Percentiles rank a stretch among this genome's conserved stretches.
Evolutionary conservation across 2,329 filamentous ascomycete species (phyloP).

Genomic region (Neonectria sp.): DNA sequence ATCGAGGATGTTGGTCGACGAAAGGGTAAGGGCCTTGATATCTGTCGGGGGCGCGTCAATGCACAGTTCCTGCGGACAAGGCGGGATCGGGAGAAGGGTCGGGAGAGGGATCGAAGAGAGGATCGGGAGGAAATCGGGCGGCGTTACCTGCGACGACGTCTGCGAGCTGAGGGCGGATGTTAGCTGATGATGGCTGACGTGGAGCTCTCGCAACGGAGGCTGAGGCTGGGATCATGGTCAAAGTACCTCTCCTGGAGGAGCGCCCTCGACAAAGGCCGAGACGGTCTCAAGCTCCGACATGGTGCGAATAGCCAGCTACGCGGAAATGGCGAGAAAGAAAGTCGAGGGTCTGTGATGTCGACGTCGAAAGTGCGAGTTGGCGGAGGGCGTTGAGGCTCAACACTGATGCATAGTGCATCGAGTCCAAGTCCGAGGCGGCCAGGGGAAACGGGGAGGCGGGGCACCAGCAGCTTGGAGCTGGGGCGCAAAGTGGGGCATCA

Average conservation of each 20-base stretch:
- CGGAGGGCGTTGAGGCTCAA: slow-evolving; percentile 39
- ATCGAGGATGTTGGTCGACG: slow-evolving; percentile 76
- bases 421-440: slow-evolving; percentile 33
- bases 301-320: slow-evolving; percentile 31
- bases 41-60: slow-evolving; percentile 67
- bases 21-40: slow-evolving; percentile 87
- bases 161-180: slow-evolving; percentile 69
- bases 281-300: slow-evolving; percentile 64
- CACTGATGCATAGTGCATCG: slow-evolving; percentile 25
- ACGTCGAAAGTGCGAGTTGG: slow-evolving; percentile 17
- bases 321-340: slow-evolving; percentile 11
- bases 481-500: slow-evolving; percentile 35
- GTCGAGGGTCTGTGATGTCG: slow-evolving; percentile 9
- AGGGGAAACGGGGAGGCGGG: slow-evolving; percentile 45
- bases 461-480: slow-evolving; percentile 40
- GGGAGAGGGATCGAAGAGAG: neutral
- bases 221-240: slow-evolving; percentile 30
- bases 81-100: neutral
- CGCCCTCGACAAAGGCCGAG: slow-evolving; percentile 92
- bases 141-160: slow-evolving; percentile 87
- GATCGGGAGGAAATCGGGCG: slow-evolving; percentile 4
- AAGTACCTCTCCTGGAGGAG: slow-evolving; percentile 94
- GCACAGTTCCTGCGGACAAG: neutral
- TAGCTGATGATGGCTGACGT: slow-evolving; percentile 48
- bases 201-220: slow-evolving; percentile 22